Evolutionary conservation across 192 early-diverging fungal genomes (phyloP), one percentile per base, ranked within the genome.

Genomic region (Coemansia sp.): DNA sequence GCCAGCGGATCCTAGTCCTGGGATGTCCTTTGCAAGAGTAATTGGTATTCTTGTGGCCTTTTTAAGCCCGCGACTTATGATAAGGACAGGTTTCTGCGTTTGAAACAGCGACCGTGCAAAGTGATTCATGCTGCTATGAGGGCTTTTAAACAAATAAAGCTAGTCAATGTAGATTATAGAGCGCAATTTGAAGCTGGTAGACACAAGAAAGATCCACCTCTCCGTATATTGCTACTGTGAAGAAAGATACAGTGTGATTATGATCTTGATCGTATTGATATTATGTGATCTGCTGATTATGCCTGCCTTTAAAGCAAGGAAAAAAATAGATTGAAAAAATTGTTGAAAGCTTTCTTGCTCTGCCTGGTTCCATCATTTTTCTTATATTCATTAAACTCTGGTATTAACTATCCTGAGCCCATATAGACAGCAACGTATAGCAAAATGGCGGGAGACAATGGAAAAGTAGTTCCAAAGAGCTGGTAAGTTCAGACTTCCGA

Each of bases 1-100:
- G 38, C 81, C 81, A 2, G 64, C 74, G 4, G 61, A 23, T 19
- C 81, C 81, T 2, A 82, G 41, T 10, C 59, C 50, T 19, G 81
- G 70, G n/a, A 70, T 47, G 9, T 64, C 55, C 55, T 68, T 72
- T 36, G 70, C 61, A 17, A 82, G 71, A 33, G 59, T 72, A 41
- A 82, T 62, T 1, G 66, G 66, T 50, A 82, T 73, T 47, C 34
- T 70, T 23, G 33, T 57, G 37, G 68, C 68, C 61, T 66, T 68
- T 59, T 70, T 82, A 20, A 75, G 40, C 2, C 79, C 79, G 4
- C 79, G 62, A 55, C 55, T 56, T 25, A 72, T 25, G 27, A 72
- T 31, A 56, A 65, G 36, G 23, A 56, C 41, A 8, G 63, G 53
- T 37, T 59, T 20, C 44, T 50, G 56, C 3, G 62, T 42, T 52